Percentiles rank a stretch among this genome's conserved stretches.
Conservation (phyloP, 2,329 filamentous ascomycete genomes). For the Chrysosporium queenslandicum region DNA sequence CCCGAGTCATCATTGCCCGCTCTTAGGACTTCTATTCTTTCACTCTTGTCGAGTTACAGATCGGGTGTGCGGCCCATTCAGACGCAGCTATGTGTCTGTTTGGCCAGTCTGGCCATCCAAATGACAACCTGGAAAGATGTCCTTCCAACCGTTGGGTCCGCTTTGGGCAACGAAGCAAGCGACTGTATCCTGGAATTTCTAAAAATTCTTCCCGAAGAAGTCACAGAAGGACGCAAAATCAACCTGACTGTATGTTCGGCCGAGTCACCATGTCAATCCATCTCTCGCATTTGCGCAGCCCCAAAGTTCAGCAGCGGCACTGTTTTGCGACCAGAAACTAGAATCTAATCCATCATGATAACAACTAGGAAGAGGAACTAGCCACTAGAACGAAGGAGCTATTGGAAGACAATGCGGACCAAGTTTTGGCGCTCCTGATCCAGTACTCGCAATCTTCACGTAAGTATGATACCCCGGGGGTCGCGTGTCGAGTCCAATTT, state of each 20-base stretch:
- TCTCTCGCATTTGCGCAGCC: constrained; percentile 33
- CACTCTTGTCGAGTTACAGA: constrained; percentile 70
- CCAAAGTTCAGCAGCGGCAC: constrained; percentile 19
- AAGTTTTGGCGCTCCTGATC: constrained; percentile 77
- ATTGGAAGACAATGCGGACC: constrained; percentile 76
- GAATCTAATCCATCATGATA: constrained; percentile 42
- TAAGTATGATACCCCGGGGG: constrained; percentile 33
- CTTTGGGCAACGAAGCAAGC: constrained; percentile 60
- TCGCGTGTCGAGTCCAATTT: neutral
- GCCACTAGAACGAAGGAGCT: constrained; percentile 74
- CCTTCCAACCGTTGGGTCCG: constrained; percentile 65
- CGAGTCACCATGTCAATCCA: constrained; percentile 39
- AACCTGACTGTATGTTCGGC: constrained; percentile 91
- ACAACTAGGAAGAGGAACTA: constrained; percentile 84
- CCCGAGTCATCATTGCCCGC: constrained; percentile 62
- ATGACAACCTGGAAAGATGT: constrained; percentile 96
- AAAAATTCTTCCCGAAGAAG: constrained; percentile 93
- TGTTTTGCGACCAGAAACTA: constrained; percentile 21
- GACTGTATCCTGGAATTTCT: constrained; percentile 91
- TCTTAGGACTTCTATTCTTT: constrained; percentile 73
- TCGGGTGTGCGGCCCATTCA: constrained; percentile 72
- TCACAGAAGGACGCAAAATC: constrained; percentile 98
- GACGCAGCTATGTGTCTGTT: constrained; percentile 86
- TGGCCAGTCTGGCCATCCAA: constrained; percentile 90
- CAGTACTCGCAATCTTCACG: constrained; percentile 87